Evolutionary conservation across 1,284 basidiomycete genomes (phyloP).

Genomic region (Schizopora paradoxa): DNA sequence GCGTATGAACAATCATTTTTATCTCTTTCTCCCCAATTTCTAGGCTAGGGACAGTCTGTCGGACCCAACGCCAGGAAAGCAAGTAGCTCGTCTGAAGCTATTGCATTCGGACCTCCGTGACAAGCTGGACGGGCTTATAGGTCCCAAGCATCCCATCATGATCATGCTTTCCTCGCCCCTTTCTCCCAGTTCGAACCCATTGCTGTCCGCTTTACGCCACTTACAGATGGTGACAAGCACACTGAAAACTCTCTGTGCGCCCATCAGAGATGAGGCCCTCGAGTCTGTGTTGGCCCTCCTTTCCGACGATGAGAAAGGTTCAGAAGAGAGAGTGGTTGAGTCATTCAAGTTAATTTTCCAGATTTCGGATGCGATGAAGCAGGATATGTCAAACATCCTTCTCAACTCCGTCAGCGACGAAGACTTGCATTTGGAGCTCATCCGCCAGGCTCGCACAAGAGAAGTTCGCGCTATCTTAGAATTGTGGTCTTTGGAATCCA

Average conservation of each 20-base stretch:
- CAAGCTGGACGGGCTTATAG: conserved; percentile 47
- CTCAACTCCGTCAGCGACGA: conserved; percentile 56
- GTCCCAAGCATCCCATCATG: conserved; percentile 42
- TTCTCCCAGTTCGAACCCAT: conserved; percentile 58
- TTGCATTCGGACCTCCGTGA: conserved; percentile 50
- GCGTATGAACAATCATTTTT: too few species aligned
- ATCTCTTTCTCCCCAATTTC: conserved; percentile 1
- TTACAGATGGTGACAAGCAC: conserved; percentile 45
- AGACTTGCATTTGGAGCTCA: conserved; percentile 43
- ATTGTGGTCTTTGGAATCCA: too few species aligned
- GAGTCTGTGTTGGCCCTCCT: conserved; percentile 39
- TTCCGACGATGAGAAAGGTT: conserved; percentile 26
- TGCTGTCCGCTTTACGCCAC: conserved; percentile 48
- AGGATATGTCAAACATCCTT: conserved; percentile 56
- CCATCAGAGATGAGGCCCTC: conserved; percentile 51
- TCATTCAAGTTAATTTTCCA: conserved; percentile 41
- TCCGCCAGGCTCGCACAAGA: conserved; percentile 42
- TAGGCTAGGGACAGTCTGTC: conserved; percentile 42
- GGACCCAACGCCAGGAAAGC: conserved; percentile 36
- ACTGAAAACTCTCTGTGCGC: conserved; percentile 58
- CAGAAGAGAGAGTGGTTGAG: conserved; percentile 29
- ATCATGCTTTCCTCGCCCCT: conserved; percentile 47
- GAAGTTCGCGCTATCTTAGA: conserved; percentile 49
- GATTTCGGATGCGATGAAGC: conserved; percentile 54
- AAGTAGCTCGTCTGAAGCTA: conserved; percentile 45